Evolutionary conservation across 768 basidiomycete genomes (phyloP).

Genomic region (Boletus coccyginus): DNA sequence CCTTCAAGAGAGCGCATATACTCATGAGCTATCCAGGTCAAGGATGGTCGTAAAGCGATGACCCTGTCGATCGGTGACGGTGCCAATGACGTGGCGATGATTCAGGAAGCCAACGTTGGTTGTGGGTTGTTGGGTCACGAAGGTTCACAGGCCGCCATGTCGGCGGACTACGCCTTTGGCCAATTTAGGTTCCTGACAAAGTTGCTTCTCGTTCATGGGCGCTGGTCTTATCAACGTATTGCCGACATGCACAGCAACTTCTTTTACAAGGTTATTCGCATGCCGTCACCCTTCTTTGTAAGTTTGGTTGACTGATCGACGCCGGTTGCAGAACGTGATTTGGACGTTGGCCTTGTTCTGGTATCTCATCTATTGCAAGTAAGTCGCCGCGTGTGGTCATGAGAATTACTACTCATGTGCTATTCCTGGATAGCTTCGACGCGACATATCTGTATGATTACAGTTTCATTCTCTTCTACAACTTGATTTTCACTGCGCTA

Average conservation of each 20-base stretch:
- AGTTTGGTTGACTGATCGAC: background rate
- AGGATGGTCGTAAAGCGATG: slow-evolving; percentile 95
- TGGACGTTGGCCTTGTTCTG: slow-evolving; percentile 96
- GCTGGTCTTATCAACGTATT: slow-evolving; percentile 95
- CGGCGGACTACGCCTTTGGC: slow-evolving; percentile 96
- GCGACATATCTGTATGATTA: slow-evolving; percentile 94
- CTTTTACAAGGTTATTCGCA: slow-evolving; percentile 78
- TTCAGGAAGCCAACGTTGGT: slow-evolving; percentile 98
- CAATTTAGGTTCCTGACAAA: slow-evolving; percentile 95
- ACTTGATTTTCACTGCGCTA: slow-evolving; percentile 89
- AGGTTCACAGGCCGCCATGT: slow-evolving; percentile 98
- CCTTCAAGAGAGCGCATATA: background rate
- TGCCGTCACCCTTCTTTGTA: background rate
- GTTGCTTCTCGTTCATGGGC: slow-evolving; percentile 88
- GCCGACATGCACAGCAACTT: slow-evolving; percentile 98
- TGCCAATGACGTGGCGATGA: slow-evolving; percentile 99
- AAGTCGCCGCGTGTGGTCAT: slow-evolving; percentile 22
- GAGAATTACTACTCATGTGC: slow-evolving; percentile 8
- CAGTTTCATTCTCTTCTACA: slow-evolving; percentile 90
- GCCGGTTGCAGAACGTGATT: slow-evolving; percentile 65
- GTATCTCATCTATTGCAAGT: slow-evolving; percentile 89
- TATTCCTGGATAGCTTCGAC: slow-evolving; percentile 63
- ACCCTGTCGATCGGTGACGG: slow-evolving; percentile 96
- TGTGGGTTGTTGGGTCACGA: slow-evolving; percentile 92
- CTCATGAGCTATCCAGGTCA: slow-evolving; percentile 55